These are phyloP conservation scores for Schwanniomyces yamadae DNA, from an alignment of 805 yeast species.

Conservation along the genomic window DNA sequence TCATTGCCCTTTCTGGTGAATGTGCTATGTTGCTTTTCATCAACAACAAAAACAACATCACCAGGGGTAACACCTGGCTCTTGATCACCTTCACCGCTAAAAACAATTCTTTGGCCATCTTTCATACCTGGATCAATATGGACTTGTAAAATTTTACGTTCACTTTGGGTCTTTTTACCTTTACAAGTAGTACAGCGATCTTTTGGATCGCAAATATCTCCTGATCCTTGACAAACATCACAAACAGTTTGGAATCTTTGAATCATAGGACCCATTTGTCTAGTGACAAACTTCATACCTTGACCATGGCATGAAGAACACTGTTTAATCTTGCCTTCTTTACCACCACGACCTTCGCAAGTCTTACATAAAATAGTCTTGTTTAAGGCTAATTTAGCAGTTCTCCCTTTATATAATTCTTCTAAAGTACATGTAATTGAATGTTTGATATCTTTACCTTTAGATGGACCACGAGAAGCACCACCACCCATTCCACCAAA, in stretches of 20 bases:
- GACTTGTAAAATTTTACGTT: constrained; percentile 91
- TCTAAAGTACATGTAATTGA: constrained; percentile 82
- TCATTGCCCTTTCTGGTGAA: constrained; percentile 91
- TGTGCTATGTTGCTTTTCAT: constrained; percentile 80
- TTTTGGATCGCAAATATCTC: constrained; percentile 81
- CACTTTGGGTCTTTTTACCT: constrained; percentile 84
- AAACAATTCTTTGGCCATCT: constrained; percentile 86
- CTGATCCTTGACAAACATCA: constrained; percentile 89
- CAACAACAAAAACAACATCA: constrained; percentile 89
- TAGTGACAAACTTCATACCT: constrained; percentile 87
- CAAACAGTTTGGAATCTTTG: constrained; percentile 96
- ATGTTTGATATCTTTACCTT: constrained; percentile 91
- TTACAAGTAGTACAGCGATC: constrained; percentile 85
- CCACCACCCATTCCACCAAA: constrained; percentile 57
- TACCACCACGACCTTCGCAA: constrained; percentile 97
- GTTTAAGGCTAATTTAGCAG: constrained; percentile 89
- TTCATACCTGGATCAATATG: constrained; percentile 97
- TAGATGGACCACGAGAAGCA: constrained; percentile 78
- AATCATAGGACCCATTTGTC: constrained; percentile 99
- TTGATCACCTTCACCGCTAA: constrained; percentile 97
- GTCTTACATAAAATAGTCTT: constrained; percentile 84
- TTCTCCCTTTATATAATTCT: constrained; percentile 91
- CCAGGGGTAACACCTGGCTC: constrained; percentile 95
- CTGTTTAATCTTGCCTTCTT: constrained; percentile 81
- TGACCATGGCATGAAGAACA: constrained; percentile 88